Base-by-base conservation (phyloP, 306 rosid genomes). In the Sphenostylis stenocarpa region DNA sequence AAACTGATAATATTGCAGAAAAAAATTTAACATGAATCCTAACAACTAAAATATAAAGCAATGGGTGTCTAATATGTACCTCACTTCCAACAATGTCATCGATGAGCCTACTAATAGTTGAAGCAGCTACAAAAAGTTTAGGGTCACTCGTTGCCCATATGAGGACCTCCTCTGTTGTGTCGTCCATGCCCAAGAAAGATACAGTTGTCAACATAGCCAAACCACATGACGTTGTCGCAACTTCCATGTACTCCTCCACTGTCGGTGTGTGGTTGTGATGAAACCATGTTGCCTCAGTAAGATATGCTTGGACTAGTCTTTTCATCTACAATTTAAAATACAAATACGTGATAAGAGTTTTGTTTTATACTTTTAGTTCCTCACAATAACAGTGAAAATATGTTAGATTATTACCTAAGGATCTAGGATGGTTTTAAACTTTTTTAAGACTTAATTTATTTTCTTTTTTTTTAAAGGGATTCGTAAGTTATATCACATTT, bases 101-200 rank as follows among this genome's bases (percentile, higher is more conserved):
- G 51, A 56, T 31, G 39, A 77, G 60, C 14, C 75, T 77, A 3
- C 1, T 2, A 29, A 77, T 8, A 29, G 6, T 4, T 41, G 51
- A 43, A 19, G 69, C 61, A 44, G 41, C 44, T 16, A 0, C 12
- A 33, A 68, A 2, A 29, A 77, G 43, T 67, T 38, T 77, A 8
- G 75, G 81, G 19, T 67, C 5, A 7, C 7, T 41, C 0, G 36
- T 53, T 13, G 23, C 8, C 81, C 81, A 77, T 39, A 6, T 16
- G 19, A 67, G 33, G 10, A 14, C 0, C 0, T 67, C 60, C 63
- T 77, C 68, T 41, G 75, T 67, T 1, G 75, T 17, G 2, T 33
- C 49, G 41, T 61, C 58, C 81, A 77, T 67, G 28, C 75, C 75
- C 15, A 67, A 16, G 17, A 77, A 77, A 7, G 67, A 77, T 13